These are phyloP conservation scores for Colletotrichum sp. DNA, from an alignment of 2,329 filamentous ascomycete genomes.

Conservation along the genomic window DNA sequence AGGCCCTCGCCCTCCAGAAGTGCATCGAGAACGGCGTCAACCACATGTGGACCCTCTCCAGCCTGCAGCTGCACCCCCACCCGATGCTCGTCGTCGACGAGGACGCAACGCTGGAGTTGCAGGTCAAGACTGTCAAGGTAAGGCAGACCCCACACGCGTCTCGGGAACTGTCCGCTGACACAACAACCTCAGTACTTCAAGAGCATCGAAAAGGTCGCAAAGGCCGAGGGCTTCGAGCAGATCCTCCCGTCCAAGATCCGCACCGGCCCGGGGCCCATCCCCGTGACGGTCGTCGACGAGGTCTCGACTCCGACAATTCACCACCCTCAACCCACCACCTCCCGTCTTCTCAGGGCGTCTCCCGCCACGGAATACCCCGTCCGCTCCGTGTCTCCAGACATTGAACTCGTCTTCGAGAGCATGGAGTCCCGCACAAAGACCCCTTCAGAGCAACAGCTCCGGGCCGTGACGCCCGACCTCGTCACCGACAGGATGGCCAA, in stretches of 20 bases:
- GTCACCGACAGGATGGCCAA: conserved; percentile 63
- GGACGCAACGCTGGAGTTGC: conserved; percentile 75
- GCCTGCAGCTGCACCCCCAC: conserved; percentile 80
- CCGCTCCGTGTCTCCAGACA: conserved; percentile 39
- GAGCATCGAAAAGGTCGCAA: conserved; percentile 70
- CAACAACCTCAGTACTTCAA: conserved; percentile 64
- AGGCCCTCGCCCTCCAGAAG: conserved; percentile 78
- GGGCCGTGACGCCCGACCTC: conserved; percentile 58
- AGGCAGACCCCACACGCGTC: neutral
- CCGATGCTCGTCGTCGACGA: conserved; percentile 86
- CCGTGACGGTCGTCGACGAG: conserved; percentile 47
- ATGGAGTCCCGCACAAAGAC: conserved; percentile 16
- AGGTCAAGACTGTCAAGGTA: conserved; percentile 75
- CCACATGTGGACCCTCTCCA: conserved; percentile 90
- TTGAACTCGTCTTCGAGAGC: conserved; percentile 17
- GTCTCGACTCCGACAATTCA: conserved; percentile 50
- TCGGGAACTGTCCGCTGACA: neutral
- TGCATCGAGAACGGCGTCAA: conserved; percentile 84
- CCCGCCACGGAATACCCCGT: conserved; percentile 61
- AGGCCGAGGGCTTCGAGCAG: conserved; percentile 61
- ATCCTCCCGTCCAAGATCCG: conserved; percentile 62
- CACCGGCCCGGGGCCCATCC: conserved; percentile 50
- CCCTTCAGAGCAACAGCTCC: conserved; percentile 46
- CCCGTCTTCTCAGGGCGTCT: conserved; percentile 57
- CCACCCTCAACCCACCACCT: conserved; percentile 61